Percentiles rank a stretch among this genome's conserved stretches.
Conservation (phyloP, 1,284 basidiomycete genomes). For the Pholiota adiposa region DNA sequence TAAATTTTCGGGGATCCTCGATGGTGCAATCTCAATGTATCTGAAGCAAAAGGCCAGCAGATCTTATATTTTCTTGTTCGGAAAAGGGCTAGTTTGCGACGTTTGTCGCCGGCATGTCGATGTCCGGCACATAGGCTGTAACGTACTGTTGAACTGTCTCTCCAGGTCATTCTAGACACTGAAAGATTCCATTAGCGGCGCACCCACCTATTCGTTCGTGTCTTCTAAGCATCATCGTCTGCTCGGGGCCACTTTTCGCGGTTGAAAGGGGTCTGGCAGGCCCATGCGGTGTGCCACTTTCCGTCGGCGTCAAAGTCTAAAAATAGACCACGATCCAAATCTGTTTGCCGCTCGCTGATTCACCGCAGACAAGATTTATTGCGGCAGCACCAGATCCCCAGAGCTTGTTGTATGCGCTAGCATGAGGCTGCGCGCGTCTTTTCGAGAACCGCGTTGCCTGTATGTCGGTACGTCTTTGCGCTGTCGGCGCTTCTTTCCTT, state of each 20-base stretch:
- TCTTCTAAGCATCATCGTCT: background rate
- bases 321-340: background rate
- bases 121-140: background rate
- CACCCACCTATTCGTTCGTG: background rate
- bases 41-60: background rate
- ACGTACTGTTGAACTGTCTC: background rate
- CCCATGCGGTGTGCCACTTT: background rate
- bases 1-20: constrained; percentile 9
- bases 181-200: background rate
- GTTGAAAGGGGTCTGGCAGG: background rate
- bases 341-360: background rate
- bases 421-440: background rate
- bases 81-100: background rate
- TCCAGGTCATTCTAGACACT: background rate
- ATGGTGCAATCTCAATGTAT: background rate
- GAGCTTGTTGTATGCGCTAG: background rate
- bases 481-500: background rate
- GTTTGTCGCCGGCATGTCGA: background rate
- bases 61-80: background rate
- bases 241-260: background rate
- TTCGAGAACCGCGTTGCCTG: background rate
- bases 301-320: background rate
- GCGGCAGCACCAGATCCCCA: background rate
- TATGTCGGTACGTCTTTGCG: background rate
- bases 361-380: constrained; percentile 2